phyloP scores from a whole-genome alignment of 495 filamentous ascomycete genomes.

The Viridothelium virens region DNA sequence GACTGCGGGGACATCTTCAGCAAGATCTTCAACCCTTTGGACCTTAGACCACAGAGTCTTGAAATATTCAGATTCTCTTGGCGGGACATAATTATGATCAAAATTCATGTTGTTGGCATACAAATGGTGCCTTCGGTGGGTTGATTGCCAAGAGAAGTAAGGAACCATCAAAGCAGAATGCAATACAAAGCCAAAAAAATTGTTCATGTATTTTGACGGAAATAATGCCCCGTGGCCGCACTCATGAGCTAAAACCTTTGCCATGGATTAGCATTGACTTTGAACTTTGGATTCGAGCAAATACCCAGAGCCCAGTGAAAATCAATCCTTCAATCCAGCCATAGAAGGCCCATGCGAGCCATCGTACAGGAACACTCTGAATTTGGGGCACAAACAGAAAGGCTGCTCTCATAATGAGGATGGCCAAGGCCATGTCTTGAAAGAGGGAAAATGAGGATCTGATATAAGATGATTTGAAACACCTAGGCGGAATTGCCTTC shows the following conservation, averaged over 20 bases:
- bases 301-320: neutral
- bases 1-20: conserved; percentile 17
- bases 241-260: conserved; percentile 16
- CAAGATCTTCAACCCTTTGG: conserved; percentile 14
- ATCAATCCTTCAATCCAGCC: neutral
- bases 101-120: conserved; percentile 19
- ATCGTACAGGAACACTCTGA: neutral
- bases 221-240: conserved; percentile 56
- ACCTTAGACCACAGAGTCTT: neutral
- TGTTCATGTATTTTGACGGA: conserved; percentile 68
- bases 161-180: conserved; percentile 80
- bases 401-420: neutral
- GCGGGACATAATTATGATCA: conserved; percentile 21
- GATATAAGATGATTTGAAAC: neutral
- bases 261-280: neutral
- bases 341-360: neutral
- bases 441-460: neutral
- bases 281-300: neutral
- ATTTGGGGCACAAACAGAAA: neutral
- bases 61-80: conserved; percentile 4
- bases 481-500: neutral
- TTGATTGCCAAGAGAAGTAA: conserved; percentile 91
- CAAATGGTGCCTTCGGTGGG: conserved; percentile 85
- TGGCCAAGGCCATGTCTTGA: neutral
- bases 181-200: conserved; percentile 75